phyloP scores from a whole-genome alignment of 2,329 filamentous ascomycete genomes.

The Thermochaetoides dissita region DNA sequence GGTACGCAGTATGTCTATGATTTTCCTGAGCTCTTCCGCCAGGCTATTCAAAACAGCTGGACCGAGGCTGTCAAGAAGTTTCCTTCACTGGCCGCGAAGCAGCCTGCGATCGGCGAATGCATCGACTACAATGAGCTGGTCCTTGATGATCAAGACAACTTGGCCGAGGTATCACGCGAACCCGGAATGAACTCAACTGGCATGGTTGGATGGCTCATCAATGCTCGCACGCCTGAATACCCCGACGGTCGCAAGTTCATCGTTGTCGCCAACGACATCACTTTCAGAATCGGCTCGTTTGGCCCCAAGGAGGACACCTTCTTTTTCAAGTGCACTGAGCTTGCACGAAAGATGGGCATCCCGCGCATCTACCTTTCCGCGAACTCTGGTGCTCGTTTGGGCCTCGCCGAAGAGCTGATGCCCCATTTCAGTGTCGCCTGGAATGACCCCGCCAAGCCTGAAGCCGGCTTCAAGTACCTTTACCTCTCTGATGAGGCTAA shows the following conservation, averaged over 20 bases:
- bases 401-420: conserved; percentile 91
- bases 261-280: conserved; percentile 97
- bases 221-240: conserved; percentile 89
- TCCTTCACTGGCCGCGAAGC: conserved; percentile 60
- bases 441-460: conserved; percentile 71
- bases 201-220: conserved; percentile 98
- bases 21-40: conserved; percentile 97
- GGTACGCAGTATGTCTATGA: conserved; percentile 99
- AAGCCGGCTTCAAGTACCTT: conserved; percentile 90
- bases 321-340: conserved; percentile 97
- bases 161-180: conserved; percentile 86
- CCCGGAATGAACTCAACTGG: conserved; percentile 90
- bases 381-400: conserved; percentile 95
- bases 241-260: conserved; percentile 84
- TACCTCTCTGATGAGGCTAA: conserved; percentile 81
- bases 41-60: conserved; percentile 96
- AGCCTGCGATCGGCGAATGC: conserved; percentile 77
- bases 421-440: conserved; percentile 94
- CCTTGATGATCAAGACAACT: conserved; percentile 80
- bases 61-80: conserved; percentile 59
- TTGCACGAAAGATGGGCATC: conserved; percentile 86
- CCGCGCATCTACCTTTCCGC: conserved; percentile 95
- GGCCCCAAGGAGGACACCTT: conserved; percentile 93
- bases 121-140: conserved; percentile 90
- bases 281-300: conserved; percentile 96